Evolutionary conservation across 2,329 filamentous ascomycete genomes (phyloP), one percentile per base, ranked within the genome.

Genomic region (Mollisia scopiformis): DNA sequence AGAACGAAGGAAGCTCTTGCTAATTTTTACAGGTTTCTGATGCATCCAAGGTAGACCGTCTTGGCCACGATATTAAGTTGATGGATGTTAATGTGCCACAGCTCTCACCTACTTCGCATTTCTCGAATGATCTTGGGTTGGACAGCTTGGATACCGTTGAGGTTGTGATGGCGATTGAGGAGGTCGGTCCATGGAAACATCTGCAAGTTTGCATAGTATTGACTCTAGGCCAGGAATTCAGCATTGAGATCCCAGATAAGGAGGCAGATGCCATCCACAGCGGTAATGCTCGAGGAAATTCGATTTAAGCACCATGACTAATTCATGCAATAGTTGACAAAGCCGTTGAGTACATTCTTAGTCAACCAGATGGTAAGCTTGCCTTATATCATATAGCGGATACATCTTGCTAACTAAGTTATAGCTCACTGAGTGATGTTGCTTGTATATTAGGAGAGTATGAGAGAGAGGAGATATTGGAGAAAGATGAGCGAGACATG

Each of bases 101-200:
- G 94, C 92, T 99, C 76, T 92, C 88, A 74, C 80, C 86, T 66
- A 84, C 82, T 57, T 89, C 94, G 62, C 93, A 98, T 86, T 99
- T 99, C 81, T 86, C 92, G 76, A 98, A 97, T 78, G 94, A 99
- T 80, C 90, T 99, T 67, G 95, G 93, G 68, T 84, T 99, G 73
- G 95, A 99, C 83, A 96, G 91, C 81, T 86, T 99, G 78, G 95
- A 99, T 79, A 97, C 95, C 66, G 95, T 99, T 67, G 95, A 99
- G 85, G 95, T 99, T 69, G 95, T 99, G 73, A 99, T 99, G 95
- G 95, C 95, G 69, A 98, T 99, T 80, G 95, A 99, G 86, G 95
- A 99, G 88, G 90, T 93, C 71, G 58, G 66, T 65, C 57, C 61
- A 51, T 23, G 19, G 16, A 19, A 11, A 14, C n/a, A 43, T n/a